A percentile compares a stretch with the other conserved stretches of the same genome.
Conservation (phyloP, 1,139 yeast species). For the Kodamaea plutei region DNA sequence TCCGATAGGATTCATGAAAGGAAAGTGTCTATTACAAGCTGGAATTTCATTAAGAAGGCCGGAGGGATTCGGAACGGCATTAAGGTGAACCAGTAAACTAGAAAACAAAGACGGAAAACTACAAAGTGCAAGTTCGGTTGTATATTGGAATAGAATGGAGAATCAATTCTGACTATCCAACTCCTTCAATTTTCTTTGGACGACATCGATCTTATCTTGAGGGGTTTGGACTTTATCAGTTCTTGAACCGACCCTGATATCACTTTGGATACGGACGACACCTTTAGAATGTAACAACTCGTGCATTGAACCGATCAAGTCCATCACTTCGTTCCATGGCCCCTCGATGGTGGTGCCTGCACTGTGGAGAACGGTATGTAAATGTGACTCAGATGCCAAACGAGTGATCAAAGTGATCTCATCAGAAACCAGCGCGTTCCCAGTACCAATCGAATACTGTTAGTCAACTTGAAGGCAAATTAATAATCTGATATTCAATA, state of each 20-base stretch:
- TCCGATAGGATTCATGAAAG: no score
- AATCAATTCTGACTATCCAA: no score
- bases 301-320: constrained; percentile 74
- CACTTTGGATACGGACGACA: constrained; percentile 74
- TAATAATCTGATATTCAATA: no score
- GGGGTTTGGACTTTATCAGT: constrained; percentile 66
- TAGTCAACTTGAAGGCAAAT: not conserved
- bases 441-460: constrained; percentile 69
- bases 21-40: no score
- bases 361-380: constrained; percentile 71
- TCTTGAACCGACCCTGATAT: constrained; percentile 81
- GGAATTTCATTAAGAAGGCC: no score
- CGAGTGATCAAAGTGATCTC: constrained; percentile 69
- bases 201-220: constrained; percentile 60
- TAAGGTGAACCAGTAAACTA: no score
- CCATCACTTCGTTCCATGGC: constrained; percentile 87
- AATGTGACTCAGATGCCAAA: constrained; percentile 54
- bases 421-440: constrained; percentile 71
- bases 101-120: no score
- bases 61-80: no score
- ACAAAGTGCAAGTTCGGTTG: no score
- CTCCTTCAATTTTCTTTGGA: constrained; percentile 45
- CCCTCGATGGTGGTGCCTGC: constrained; percentile 93
- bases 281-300: constrained; percentile 65
- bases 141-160: no score